phyloP scores from a whole-genome alignment of 768 basidiomycete species.

The Leccinum barrowsii region DNA sequence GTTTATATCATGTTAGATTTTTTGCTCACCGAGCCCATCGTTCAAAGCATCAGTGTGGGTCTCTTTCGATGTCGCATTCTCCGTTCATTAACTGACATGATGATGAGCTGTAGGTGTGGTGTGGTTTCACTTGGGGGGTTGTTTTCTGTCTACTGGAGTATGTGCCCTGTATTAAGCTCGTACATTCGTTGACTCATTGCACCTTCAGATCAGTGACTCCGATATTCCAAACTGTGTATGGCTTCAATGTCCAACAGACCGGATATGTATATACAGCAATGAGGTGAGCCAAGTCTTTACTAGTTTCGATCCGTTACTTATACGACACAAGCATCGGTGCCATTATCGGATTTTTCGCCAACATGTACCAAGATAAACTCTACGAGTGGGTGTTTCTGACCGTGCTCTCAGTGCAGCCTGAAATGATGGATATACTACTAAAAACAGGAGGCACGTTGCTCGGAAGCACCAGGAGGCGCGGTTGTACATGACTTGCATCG shows the following conservation, averaged over 20 bases:
- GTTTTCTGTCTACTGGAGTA: constrained; percentile 64
- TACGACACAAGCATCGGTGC: constrained; percentile 45
- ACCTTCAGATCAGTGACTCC: constrained; percentile 46
- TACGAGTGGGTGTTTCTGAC: constrained; percentile 37
- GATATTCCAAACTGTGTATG: constrained; percentile 53
- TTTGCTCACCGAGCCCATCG: constrained; percentile 56
- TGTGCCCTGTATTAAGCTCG: background rate
- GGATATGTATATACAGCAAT: constrained; percentile 53
- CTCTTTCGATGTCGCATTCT: background rate
- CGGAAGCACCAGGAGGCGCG: constrained; percentile 50
- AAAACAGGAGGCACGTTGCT: constrained; percentile 20
- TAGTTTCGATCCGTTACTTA: background rate
- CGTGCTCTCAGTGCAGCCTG: constrained; percentile 9
- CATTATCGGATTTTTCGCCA: constrained; percentile 41
- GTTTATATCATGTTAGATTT: constrained; percentile 16
- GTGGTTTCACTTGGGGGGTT: constrained; percentile 73
- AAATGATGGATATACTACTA: background rate
- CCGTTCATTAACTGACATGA: background rate
- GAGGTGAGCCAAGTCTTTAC: constrained; percentile 36
- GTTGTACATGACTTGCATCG: constrained; percentile 53
- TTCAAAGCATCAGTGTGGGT: constrained; percentile 66
- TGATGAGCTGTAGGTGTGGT: constrained; percentile 46
- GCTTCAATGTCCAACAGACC: constrained; percentile 53
- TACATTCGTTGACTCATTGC: background rate
- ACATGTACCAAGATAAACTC: constrained; percentile 46